Base-by-base conservation (phyloP, 768 basidiomycete species). In the Lentinula aciculospora region DNA sequence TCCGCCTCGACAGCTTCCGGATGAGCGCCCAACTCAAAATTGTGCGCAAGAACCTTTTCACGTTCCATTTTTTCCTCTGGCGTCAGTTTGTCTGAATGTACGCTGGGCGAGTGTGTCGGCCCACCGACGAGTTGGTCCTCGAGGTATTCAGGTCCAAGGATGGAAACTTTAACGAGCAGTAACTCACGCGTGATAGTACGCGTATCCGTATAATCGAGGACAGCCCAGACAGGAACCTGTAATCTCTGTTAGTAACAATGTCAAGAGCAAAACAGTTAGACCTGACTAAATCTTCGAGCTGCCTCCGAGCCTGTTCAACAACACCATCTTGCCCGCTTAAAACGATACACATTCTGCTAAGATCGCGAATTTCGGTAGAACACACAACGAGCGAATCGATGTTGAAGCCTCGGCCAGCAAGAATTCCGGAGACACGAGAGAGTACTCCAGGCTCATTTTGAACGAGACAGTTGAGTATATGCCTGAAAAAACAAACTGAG, bases 371-470 rank as follows among this genome's bases (percentile, higher is more conserved):
- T 73, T 98, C 97, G 36, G 97, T 99, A 54, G 91, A 84, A 73
- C 97, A 99, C 25, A 99, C 97, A 65, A 99, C 97, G 61, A 99
- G 79, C 4, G 96, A 98, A 74, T 99, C 96, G 70, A 96, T 92
- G 77, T 99, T 99, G 80, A 99, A 97, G 3, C 97, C 97, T 62
- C 97, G 81, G 40, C 92, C 97, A 19, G 97, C 97, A 23, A 99
- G 81, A 66, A 96, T 98, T 56, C 97, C 97, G 5, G 96, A 96
- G 3, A 99, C 94, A 64, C 97, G 89, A 28, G 96, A 97, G 12
- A 99, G 82, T n/a, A 99, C 97, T 66, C 97, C 97, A 2, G 97
- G 97, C 74, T 99, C 97, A 69, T 99, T 98, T 73, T 99, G 97
- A 3, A 98, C 97, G 60, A 99, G 85, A 71, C 95, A 98, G 75